Conservation (phyloP, 2,329 filamentous ascomycete species). For the Trichophyton rubrum region DNA sequence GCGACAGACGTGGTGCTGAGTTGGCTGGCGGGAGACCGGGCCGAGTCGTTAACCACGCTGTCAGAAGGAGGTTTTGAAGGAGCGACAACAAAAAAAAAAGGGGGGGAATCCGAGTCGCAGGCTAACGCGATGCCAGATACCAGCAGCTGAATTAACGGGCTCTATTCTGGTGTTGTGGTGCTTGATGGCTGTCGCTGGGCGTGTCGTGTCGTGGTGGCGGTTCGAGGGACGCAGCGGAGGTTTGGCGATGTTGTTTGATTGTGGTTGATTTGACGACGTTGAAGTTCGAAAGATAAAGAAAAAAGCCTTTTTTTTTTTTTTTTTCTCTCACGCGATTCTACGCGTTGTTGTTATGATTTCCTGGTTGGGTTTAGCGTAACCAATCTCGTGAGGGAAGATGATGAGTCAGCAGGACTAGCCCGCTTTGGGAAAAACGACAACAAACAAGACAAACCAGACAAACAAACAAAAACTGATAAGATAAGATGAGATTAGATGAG, state of each 20-base stretch:
- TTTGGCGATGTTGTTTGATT: neutral
- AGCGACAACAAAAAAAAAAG: neutral
- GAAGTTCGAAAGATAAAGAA: neutral
- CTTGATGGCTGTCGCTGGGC: neutral
- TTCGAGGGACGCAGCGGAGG: neutral
- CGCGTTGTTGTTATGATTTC: conserved; percentile 1
- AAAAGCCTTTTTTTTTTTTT: neutral
- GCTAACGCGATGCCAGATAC: neutral
- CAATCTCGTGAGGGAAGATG: neutral
- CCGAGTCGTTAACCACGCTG: neutral
- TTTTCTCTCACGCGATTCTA: neutral
- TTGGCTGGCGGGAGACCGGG: neutral
- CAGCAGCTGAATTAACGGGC: too few species aligned
- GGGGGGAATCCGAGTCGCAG: neutral
- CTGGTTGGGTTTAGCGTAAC: neutral
- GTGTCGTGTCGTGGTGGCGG: neutral
- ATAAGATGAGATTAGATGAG: neutral
- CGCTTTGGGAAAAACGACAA: neutral
- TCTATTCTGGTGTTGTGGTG: too few species aligned
- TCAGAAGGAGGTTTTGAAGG: neutral
- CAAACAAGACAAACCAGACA: neutral
- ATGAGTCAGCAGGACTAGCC: neutral
- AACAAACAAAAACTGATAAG: neutral
- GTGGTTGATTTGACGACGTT: neutral
- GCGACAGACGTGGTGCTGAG: neutral